A percentile compares a stretch with the other conserved stretches of the same genome.
Conservation (phyloP, 176 grass and related monocot genomes). For the Carex scoparia region DNA sequence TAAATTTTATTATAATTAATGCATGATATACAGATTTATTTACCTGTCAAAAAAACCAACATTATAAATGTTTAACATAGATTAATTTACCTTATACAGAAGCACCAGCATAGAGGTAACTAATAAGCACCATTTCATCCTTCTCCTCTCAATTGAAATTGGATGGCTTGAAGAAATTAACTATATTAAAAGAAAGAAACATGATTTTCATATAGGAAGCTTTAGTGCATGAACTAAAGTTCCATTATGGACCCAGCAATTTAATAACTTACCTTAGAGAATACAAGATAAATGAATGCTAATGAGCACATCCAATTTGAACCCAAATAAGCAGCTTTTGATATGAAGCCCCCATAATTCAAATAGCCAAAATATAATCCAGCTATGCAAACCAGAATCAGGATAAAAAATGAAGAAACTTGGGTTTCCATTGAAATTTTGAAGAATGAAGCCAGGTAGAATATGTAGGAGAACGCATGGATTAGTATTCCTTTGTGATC, state of each 20-base stretch:
- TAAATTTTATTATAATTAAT: neutral
- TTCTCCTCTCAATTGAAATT: slow-evolving; percentile 18
- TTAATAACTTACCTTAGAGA: slow-evolving; percentile 13
- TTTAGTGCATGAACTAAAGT: neutral
- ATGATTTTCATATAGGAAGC: neutral
- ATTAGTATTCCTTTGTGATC: slow-evolving; percentile 22
- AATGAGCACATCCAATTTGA: slow-evolving; percentile 7
- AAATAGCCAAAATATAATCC: slow-evolving; percentile 15
- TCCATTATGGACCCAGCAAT: neutral
- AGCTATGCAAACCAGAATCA: slow-evolving; percentile 4
- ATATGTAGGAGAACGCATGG: slow-evolving; percentile 8
- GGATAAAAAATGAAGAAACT: slow-evolving; percentile 1
- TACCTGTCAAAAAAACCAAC: neutral
- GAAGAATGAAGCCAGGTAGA: slow-evolving; percentile 1
- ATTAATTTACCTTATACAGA: slow-evolving; percentile 19
- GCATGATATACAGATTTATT: neutral
- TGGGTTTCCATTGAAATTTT: neutral
- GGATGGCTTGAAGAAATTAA: slow-evolving; percentile 5
- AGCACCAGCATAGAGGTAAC: neutral
- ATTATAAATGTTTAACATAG: neutral
- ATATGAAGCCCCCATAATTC: neutral
- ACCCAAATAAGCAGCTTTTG: slow-evolving; percentile 6
- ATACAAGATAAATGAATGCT: neutral
- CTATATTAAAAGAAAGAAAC: slow-evolving; percentile 10
- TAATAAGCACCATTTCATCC: neutral